Conservation (phyloP, 768 basidiomycete species). For the Favolaschia claudopus region DNA sequence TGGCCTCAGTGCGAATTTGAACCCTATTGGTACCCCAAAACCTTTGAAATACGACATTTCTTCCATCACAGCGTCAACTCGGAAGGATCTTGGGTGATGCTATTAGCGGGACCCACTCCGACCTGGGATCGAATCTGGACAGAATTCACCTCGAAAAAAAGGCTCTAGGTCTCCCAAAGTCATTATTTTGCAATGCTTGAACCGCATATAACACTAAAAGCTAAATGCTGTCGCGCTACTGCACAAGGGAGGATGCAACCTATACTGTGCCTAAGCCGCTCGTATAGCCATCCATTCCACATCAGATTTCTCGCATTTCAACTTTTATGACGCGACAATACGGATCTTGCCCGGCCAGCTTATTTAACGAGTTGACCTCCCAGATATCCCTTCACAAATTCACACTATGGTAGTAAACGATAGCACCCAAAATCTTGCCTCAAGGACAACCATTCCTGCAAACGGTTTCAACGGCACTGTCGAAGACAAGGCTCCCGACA, state of each 20-base stretch:
- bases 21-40: too few relatives aligned
- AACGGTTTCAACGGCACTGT: neutral
- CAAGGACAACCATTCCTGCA: neutral
- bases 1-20: too few relatives aligned
- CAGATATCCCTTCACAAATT: neutral
- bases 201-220: too few relatives aligned
- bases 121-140: too few relatives aligned
- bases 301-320: neutral
- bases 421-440: neutral
- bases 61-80: neutral
- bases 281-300: neutral
- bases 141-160: too few relatives aligned
- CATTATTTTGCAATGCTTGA: too few relatives aligned
- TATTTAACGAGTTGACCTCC: slow-evolving; percentile 3
- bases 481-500: slow-evolving; percentile 24
- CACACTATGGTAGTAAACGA: slow-evolving; percentile 19
- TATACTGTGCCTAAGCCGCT: too few relatives aligned
- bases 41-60: too few relatives aligned
- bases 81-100: slow-evolving; percentile 11
- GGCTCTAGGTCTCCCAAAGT: too few relatives aligned
- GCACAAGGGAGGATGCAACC: too few relatives aligned
- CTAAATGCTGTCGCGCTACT: too few relatives aligned
- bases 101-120: too few relatives aligned
- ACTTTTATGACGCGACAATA: neutral
- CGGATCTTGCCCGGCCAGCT: slow-evolving; percentile 19